A percentile compares a stretch with the other conserved stretches of the same genome.
Evolutionary conservation across 2,329 filamentous ascomycete species (phyloP).

Genomic region (Xylariaceae sp.): DNA sequence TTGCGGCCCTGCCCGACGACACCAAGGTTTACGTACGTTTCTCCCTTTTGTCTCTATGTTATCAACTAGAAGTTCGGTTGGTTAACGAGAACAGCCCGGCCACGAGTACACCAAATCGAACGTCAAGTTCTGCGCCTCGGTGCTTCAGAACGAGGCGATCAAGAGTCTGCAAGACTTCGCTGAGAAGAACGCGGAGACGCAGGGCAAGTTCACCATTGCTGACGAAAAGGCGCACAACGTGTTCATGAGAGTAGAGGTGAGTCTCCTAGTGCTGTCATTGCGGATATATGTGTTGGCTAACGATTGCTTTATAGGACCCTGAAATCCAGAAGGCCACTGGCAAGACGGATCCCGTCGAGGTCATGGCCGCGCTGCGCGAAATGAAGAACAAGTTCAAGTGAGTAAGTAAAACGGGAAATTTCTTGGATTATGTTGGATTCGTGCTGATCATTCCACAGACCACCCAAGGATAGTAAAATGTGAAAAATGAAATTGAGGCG

Average conservation of each 20-base stretch:
- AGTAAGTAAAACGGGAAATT: constrained; percentile 34
- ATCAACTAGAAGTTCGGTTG: background rate
- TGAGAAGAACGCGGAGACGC: constrained; percentile 76
- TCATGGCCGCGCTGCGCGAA: constrained; percentile 80
- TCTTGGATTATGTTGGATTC: too few relatives aligned
- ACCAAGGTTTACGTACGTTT: constrained; percentile 78
- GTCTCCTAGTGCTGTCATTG: constrained; percentile 26
- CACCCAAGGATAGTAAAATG: too few relatives aligned
- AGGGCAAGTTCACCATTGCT: constrained; percentile 92
- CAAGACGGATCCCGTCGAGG: constrained; percentile 70
- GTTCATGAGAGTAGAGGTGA: constrained; percentile 83
- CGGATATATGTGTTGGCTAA: background rate
- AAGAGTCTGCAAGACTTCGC: constrained; percentile 74
- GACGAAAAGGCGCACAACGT: constrained; percentile 99
- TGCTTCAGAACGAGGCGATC: constrained; percentile 69
- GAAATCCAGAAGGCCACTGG: constrained; percentile 79
- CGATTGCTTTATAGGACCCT: constrained; percentile 55
- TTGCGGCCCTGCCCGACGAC: constrained; percentile 77
- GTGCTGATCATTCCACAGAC: too few relatives aligned
- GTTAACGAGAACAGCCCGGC: constrained; percentile 58
- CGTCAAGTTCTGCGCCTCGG: constrained; percentile 76
- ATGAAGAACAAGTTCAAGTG: constrained; percentile 79
- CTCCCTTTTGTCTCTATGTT: background rate
- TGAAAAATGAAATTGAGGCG: too few relatives aligned
- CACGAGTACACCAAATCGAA: constrained; percentile 99